Percentiles rank a stretch among this genome's conserved stretches.
phyloP scores from a whole-genome alignment of 768 basidiomycete genomes.

The Lenzites betulinus region DNA sequence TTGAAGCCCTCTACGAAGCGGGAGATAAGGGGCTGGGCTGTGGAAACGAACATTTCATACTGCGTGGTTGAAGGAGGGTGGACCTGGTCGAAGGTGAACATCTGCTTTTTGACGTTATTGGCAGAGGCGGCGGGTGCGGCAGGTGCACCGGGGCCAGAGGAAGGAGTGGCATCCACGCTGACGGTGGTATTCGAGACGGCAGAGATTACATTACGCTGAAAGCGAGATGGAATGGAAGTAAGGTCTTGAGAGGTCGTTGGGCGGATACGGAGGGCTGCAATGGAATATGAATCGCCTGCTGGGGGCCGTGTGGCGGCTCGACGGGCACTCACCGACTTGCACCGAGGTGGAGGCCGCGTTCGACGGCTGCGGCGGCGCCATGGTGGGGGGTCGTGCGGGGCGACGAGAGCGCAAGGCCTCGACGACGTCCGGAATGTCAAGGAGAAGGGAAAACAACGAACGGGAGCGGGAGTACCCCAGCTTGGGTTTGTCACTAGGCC shows the following conservation, averaged over 20 bases:
- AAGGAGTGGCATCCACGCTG: constrained; percentile 72
- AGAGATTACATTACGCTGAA: constrained; percentile 88
- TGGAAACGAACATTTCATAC: constrained; percentile 80
- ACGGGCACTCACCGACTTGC: constrained; percentile 80
- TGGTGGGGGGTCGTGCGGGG: constrained; percentile 37
- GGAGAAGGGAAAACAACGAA: constrained; percentile 23
- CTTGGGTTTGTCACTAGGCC: constrained; percentile 16
- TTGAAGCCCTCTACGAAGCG: constrained; percentile 95
- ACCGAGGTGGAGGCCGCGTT: constrained; percentile 76
- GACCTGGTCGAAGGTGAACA: constrained; percentile 94
- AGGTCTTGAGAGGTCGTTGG: constrained; percentile 85
- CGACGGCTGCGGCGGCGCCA: constrained; percentile 78
- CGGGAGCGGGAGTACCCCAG: constrained; percentile 17
- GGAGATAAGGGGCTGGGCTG: constrained; percentile 81
- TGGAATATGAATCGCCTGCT: constrained; percentile 23
- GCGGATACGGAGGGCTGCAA: constrained; percentile 83
- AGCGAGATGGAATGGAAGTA: constrained; percentile 86
- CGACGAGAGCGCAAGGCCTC: constrained; percentile 28
- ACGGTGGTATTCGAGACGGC: constrained; percentile 74
- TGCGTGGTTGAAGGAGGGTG: constrained; percentile 86
- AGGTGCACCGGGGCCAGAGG: constrained; percentile 52
- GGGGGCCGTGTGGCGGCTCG: constrained; percentile 4
- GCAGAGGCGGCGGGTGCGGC: constrained; percentile 43
- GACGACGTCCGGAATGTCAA: constrained; percentile 27
- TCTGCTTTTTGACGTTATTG: constrained; percentile 71